Evolutionary conservation across 192 early-diverging fungal genomes (phyloP).

Genomic region (Polychytrium aggregatum): DNA sequence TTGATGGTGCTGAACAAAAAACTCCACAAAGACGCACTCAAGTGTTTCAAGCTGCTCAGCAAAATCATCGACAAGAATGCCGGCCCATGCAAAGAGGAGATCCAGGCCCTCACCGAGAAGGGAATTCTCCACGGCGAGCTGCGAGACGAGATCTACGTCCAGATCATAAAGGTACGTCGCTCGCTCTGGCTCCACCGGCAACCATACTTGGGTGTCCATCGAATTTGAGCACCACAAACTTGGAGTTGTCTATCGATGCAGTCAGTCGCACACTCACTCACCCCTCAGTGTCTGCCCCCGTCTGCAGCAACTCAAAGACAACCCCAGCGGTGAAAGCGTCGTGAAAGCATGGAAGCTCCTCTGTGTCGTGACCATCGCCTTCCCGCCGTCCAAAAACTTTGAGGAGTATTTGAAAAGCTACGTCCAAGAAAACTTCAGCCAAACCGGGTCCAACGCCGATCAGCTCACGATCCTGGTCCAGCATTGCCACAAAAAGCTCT

Average conservation of each 20-base stretch:
- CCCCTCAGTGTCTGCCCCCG: too few species aligned
- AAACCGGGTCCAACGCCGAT: slow-evolving; percentile 13
- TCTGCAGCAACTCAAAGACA: slow-evolving; percentile 18
- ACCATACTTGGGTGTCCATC: slow-evolving; percentile 1
- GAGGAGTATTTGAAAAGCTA: slow-evolving; percentile 75
- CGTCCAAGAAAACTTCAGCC: slow-evolving; percentile 46
- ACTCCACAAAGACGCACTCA: slow-evolving; percentile 75
- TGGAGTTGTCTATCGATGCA: too few species aligned
- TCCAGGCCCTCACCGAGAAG: slow-evolving; percentile 64
- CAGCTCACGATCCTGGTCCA: slow-evolving; percentile 18
- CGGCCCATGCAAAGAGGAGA: slow-evolving; percentile 40
- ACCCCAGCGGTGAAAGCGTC: slow-evolving; percentile 43
- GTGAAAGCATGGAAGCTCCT: slow-evolving; percentile 81
- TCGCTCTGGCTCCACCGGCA: not conserved
- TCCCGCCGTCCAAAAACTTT: slow-evolving; percentile 83
- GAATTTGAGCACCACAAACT: too few species aligned
- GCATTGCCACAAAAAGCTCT: slow-evolving; percentile 40
- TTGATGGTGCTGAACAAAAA: slow-evolving; percentile 73
- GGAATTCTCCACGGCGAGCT: slow-evolving; percentile 66
- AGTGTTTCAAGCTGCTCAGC: slow-evolving; percentile 76
- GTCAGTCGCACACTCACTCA: too few species aligned
- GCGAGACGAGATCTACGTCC: slow-evolving; percentile 90
- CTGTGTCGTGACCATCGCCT: slow-evolving; percentile 69
- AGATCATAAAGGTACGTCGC: slow-evolving; percentile 61
- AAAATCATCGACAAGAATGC: slow-evolving; percentile 68